These are phyloP conservation scores for Citeromyces nyonsensis DNA, from an alignment of 805 yeast genomes.

Conservation along the genomic window DNA sequence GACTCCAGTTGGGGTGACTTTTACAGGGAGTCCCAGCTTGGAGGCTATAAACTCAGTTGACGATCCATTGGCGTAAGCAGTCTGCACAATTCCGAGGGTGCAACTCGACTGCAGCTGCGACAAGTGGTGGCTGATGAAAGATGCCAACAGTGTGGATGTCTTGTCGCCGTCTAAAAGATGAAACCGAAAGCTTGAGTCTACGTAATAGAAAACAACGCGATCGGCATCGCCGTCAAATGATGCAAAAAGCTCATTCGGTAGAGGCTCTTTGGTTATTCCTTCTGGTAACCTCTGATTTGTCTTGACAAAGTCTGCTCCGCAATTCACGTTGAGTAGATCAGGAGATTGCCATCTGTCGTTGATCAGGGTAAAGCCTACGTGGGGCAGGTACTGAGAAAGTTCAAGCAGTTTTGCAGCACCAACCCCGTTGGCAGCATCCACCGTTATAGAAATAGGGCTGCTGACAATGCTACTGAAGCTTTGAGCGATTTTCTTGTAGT, in stretches of 20 bases:
- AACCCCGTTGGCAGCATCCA: conserved; percentile 95
- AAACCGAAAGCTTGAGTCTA: conserved; percentile 21
- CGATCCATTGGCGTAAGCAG: conserved; percentile 95
- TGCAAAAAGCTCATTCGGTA: conserved; percentile 39
- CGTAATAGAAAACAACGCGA: conserved; percentile 71
- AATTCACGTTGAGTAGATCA: conserved; percentile 46
- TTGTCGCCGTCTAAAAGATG: conserved; percentile 82
- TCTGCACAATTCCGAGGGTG: conserved; percentile 78
- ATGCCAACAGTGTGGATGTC: conserved; percentile 74
- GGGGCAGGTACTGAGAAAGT: conserved; percentile 20
- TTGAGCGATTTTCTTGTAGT: conserved; percentile 42
- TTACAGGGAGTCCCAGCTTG: conserved; percentile 57
- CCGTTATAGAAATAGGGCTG: conserved; percentile 29
- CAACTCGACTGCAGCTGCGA: conserved; percentile 24
- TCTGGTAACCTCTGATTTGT: conserved; percentile 71
- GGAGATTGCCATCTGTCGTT: conserved; percentile 45
- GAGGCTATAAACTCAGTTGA: conserved; percentile 61
- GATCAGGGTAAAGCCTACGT: conserved; percentile 23
- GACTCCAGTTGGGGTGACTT: conserved; percentile 90
- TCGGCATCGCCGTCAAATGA: conserved; percentile 98
- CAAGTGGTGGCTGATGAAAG: conserved; percentile 34
- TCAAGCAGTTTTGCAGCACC: conserved; percentile 65
- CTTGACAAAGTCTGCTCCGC: conserved; percentile 95
- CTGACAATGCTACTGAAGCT: conserved; percentile 31
- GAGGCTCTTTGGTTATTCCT: conserved; percentile 24